Evolutionary conservation across 2,329 filamentous ascomycete species (phyloP).

Genomic region (Venturiaceae sp.): DNA sequence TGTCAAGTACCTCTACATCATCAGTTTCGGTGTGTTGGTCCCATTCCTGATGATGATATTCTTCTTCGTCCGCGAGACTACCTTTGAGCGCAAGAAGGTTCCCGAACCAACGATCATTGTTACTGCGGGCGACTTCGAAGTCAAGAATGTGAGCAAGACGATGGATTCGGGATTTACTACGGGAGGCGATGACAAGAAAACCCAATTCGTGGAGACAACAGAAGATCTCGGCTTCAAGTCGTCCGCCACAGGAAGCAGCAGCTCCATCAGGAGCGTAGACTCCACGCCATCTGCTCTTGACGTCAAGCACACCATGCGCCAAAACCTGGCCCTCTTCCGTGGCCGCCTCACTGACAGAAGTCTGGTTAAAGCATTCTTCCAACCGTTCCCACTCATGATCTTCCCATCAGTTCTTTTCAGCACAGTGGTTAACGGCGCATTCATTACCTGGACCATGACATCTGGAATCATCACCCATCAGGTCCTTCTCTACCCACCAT

Average conservation of each 20-base stretch:
- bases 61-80: conserved; percentile 36
- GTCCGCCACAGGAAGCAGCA: neutral
- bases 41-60: conserved; percentile 30
- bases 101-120: neutral
- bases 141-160: neutral
- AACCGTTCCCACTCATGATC: conserved; percentile 24
- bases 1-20: conserved; percentile 25
- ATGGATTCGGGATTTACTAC: neutral
- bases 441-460: conserved; percentile 31
- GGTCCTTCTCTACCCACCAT: conserved; percentile 22
- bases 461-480: conserved; percentile 39
- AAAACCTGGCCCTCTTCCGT: neutral
- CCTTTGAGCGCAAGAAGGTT: conserved; percentile 13
- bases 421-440: conserved; percentile 33
- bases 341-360: conserved; percentile 2
- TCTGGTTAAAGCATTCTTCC: conserved; percentile 6
- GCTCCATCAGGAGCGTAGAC: neutral
- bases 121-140: neutral
- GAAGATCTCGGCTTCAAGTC: neutral
- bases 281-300: neutral
- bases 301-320: neutral
- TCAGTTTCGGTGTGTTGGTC: conserved; percentile 33
- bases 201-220: neutral
- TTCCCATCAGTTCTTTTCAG: conserved; percentile 28
- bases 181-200: neutral